Percentiles rank a stretch among this genome's conserved stretches.
Evolutionary conservation across 75 land plant genomes (phyloP).

Genomic region (Cunninghamia lanceolata): DNA sequence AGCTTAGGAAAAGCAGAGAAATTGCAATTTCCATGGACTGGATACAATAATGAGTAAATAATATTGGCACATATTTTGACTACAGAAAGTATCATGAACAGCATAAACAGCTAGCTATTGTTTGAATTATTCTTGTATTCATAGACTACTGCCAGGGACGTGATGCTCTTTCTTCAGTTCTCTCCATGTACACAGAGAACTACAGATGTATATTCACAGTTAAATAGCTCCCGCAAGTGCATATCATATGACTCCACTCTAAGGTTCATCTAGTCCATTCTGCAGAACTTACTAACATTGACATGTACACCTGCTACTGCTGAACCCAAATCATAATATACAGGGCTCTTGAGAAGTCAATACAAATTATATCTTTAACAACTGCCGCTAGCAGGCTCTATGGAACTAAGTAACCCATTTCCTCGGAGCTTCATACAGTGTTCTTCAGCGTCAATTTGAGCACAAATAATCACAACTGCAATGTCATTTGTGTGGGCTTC

Average conservation of each 20-base stretch:
- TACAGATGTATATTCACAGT: not conserved
- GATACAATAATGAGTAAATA: not conserved
- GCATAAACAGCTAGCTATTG: not conserved
- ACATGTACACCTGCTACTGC: slow-evolving; percentile 6
- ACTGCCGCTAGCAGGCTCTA: slow-evolving; percentile 78
- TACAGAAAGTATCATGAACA: not conserved
- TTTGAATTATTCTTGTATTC: not conserved
- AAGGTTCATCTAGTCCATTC: not conserved
- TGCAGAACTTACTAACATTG: slow-evolving; percentile 4
- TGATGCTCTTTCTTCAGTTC: not conserved
- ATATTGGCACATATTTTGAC: not conserved
- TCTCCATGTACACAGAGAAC: slow-evolving; percentile 1
- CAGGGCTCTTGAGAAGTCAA: slow-evolving; percentile 7
- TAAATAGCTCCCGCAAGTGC: not conserved
- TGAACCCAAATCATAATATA: not conserved
- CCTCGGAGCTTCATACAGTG: slow-evolving; percentile 82
- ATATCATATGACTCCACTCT: not conserved
- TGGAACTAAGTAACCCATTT: slow-evolving; percentile 84
- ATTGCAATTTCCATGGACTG: slow-evolving; percentile 1
- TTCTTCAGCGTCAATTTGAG: slow-evolving; percentile 85
- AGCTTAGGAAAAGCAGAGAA: not conserved
- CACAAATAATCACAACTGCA: slow-evolving; percentile 81
- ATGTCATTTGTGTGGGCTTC: slow-evolving; percentile 88
- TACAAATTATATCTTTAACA: slow-evolving; percentile 38
- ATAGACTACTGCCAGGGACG: not conserved